Conservation (phyloP, 495 filamentous ascomycete species). For the Lophiotrema nucula region DNA sequence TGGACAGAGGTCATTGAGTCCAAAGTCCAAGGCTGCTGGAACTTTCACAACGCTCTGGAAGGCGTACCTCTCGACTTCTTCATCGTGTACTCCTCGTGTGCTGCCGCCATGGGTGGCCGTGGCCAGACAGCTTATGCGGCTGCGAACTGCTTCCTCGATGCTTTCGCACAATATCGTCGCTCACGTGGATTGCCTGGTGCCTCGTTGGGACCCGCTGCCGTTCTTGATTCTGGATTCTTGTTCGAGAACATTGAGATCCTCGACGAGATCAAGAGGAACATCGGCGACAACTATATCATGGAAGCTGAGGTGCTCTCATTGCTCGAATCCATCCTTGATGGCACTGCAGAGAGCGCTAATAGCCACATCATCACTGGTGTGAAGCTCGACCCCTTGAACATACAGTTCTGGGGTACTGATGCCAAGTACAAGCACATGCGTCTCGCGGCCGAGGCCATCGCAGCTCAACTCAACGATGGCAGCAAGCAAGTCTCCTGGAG, state of each 20-base stretch:
- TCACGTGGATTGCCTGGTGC: constrained; percentile 2
- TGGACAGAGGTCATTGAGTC: neutral
- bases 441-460: constrained; percentile 47
- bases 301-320: constrained; percentile 53
- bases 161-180: constrained; percentile 14
- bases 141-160: constrained; percentile 22
- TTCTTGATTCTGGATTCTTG: constrained; percentile 16
- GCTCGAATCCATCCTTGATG: constrained; percentile 49
- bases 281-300: constrained; percentile 3
- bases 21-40: constrained; percentile 13
- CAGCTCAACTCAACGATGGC: constrained; percentile 25
- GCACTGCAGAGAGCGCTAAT: constrained; percentile 43
- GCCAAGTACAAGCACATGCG: constrained; percentile 54
- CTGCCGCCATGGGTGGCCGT: constrained; percentile 5
- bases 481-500: neutral
- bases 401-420: constrained; percentile 49
- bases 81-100: constrained; percentile 13
- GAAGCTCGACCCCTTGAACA: constrained; percentile 45
- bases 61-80: constrained; percentile 29
- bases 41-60: constrained; percentile 6
- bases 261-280: neutral
- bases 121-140: constrained; percentile 24
- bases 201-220: constrained; percentile 18
- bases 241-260: constrained; percentile 1
- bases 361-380: constrained; percentile 54